Percentiles rank a stretch among this genome's conserved stretches.
phyloP scores from a whole-genome alignment of 345 rosid genomes.

The Eucalyptus pauciflora region DNA sequence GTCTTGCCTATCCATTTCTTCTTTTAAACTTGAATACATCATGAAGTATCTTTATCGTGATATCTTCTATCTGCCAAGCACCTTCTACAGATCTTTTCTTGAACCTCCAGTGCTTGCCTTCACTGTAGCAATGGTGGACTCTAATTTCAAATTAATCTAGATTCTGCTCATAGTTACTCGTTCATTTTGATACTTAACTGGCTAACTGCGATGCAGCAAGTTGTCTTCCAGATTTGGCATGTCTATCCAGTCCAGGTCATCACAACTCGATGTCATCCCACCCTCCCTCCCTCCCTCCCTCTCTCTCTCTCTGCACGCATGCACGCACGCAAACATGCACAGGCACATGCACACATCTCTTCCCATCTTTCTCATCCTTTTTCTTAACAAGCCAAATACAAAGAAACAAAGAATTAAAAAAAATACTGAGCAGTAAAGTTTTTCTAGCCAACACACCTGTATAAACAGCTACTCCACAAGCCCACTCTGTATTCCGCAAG shows the following conservation, averaged over 20 bases:
- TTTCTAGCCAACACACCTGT: constrained; percentile 30
- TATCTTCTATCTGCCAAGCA: not conserved
- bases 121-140: not conserved
- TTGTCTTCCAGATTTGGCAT: not conserved
- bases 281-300: not conserved
- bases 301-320: not conserved
- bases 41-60: not conserved
- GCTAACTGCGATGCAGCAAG: not conserved
- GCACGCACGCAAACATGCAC: not conserved
- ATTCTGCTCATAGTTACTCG: not conserved
- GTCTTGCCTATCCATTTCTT: not conserved
- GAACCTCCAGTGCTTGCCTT: not conserved
- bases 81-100: not conserved
- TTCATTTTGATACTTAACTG: not conserved
- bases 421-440: not conserved
- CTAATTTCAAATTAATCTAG: not conserved
- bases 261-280: not conserved
- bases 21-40: not conserved
- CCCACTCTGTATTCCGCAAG: constrained; percentile 98
- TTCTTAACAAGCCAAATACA: not conserved
- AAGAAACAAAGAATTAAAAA: not conserved
- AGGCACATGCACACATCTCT: not conserved
- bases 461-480: constrained; percentile 95
- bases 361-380: not conserved
- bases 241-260: not conserved